A percentile compares a stretch with the other conserved stretches of the same genome.
Evolutionary conservation across 352 stramenopile genomes (phyloP).

Genomic region (Globisporangium cystogenes): DNA sequence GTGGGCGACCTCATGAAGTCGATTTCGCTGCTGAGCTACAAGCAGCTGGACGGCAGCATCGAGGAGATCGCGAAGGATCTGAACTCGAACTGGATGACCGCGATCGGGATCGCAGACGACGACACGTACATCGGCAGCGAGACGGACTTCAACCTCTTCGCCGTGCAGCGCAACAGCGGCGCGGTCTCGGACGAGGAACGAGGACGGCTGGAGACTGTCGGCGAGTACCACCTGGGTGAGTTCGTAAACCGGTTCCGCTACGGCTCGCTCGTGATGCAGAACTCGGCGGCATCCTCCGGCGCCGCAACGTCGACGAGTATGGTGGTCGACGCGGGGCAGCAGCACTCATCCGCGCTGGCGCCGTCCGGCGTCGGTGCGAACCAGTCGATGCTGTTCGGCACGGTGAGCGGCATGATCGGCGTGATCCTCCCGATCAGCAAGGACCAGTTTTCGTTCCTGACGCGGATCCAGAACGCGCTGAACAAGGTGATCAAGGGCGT

Average conservation of each 20-base stretch:
- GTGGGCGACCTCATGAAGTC: constrained; percentile 97
- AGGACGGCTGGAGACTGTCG: constrained; percentile 88
- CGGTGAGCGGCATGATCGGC: constrained; percentile 95
- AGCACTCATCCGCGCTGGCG: not conserved
- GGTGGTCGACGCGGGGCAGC: constrained; percentile 48
- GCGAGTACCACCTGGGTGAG: constrained; percentile 94
- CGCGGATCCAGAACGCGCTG: constrained; percentile 87
- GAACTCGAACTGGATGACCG: constrained; percentile 96
- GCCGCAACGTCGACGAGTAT: constrained; percentile 16
- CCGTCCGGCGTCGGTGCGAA: constrained; percentile 1
- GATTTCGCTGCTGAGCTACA: constrained; percentile 94
- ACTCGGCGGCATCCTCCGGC: constrained; percentile 20
- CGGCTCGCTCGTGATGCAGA: constrained; percentile 95
- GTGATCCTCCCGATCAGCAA: constrained; percentile 90
- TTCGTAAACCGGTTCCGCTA: constrained; percentile 95
- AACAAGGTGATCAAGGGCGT: constrained; percentile 88
- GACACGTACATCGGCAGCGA: constrained; percentile 95
- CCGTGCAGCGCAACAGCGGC: constrained; percentile 90
- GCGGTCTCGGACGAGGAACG: constrained; percentile 92
- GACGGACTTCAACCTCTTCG: constrained; percentile 95
- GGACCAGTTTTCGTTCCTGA: constrained; percentile 89
- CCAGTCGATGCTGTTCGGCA: constrained; percentile 91
- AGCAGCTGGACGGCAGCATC: constrained; percentile 87
- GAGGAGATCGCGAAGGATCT: constrained; percentile 96
- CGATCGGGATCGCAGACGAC: constrained; percentile 91